These are phyloP conservation scores for Diplodia sapinea DNA, from an alignment of 2,329 filamentous ascomycete genomes.

Conservation along the genomic window DNA sequence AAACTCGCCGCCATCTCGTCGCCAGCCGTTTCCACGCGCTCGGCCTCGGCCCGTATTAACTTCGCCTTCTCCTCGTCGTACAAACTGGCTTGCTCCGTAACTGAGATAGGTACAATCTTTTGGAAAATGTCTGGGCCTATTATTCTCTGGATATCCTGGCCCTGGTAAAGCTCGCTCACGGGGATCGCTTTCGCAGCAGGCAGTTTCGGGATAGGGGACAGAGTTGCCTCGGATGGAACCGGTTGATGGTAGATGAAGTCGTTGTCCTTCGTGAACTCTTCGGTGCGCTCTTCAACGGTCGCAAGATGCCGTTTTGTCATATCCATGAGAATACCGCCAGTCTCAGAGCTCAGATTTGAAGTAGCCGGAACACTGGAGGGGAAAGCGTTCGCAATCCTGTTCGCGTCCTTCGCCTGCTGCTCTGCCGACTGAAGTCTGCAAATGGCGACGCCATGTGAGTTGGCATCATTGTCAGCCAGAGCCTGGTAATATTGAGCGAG, in stretches of 20 bases:
- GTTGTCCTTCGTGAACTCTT: constrained; percentile 84
- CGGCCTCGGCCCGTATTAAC: constrained; percentile 87
- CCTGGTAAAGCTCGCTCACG: constrained; percentile 93
- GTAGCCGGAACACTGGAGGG: constrained; percentile 78
- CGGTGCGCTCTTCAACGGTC: constrained; percentile 79
- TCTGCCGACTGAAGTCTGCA: constrained; percentile 83
- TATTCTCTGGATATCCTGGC: constrained; percentile 95
- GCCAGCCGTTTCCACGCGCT: constrained; percentile 90
- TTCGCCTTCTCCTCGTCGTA: constrained; percentile 99
- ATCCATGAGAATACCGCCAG: constrained; percentile 74
- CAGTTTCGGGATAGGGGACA: constrained; percentile 84
- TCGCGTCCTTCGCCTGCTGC: constrained; percentile 76
- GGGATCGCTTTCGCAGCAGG: constrained; percentile 97
- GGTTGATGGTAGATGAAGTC: constrained; percentile 98
- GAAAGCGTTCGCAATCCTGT: constrained; percentile 76
- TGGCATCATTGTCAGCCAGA: constrained; percentile 85
- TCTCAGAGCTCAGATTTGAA: constrained; percentile 83
- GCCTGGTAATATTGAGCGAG: constrained; percentile 94
- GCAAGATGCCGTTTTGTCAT: constrained; percentile 82
- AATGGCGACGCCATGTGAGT: constrained; percentile 84
- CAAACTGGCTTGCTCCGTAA: constrained; percentile 93
- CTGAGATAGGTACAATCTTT: constrained; percentile 93
- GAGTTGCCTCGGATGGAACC: constrained; percentile 81
- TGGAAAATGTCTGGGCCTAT: constrained; percentile 97
- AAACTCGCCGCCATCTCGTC: constrained; percentile 94